These are phyloP conservation scores for Monosporascus sp. DNA, from an alignment of 2,329 filamentous ascomycete genomes.

Conservation along the genomic window DNA sequence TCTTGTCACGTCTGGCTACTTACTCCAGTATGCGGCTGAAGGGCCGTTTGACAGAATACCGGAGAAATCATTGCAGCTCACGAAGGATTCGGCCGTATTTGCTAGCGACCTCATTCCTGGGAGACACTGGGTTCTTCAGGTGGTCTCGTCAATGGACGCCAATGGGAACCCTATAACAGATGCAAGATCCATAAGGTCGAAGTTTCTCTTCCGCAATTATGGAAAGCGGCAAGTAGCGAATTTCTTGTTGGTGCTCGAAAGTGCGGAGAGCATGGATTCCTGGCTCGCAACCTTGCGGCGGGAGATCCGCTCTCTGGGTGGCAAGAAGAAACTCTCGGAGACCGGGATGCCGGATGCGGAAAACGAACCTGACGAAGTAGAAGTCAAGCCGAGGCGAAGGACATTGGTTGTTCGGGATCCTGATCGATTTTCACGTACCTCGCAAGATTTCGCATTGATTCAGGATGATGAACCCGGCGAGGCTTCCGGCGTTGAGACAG, in stretches of 20 bases:
- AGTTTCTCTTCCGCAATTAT: conserved; percentile 53
- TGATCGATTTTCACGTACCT: conserved; percentile 37
- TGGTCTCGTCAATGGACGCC: conserved; percentile 60
- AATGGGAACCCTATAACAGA: conserved; percentile 47
- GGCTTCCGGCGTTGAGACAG: conserved; percentile 21
- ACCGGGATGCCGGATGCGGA: conserved; percentile 48
- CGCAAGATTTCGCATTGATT: conserved; percentile 31
- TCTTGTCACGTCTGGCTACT: conserved; percentile 63
- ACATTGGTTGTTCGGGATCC: conserved; percentile 44
- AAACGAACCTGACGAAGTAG: conserved; percentile 27
- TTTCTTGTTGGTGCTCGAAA: conserved; percentile 68
- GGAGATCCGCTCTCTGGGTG: conserved; percentile 66
- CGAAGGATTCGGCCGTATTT: conserved; percentile 72
- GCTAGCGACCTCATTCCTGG: conserved; percentile 76
- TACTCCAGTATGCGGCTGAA: conserved; percentile 69
- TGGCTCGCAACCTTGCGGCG: conserved; percentile 67
- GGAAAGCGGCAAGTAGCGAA: conserved; percentile 56
- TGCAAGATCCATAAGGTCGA: conserved; percentile 58
- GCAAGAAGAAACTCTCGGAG: conserved; percentile 58
- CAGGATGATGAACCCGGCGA: conserved; percentile 18
- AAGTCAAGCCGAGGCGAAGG: conserved; percentile 39
- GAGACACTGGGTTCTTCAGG: conserved; percentile 73
- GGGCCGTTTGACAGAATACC: conserved; percentile 67
- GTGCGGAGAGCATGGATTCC: conserved; percentile 66
- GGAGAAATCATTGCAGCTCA: conserved; percentile 67